These are phyloP conservation scores for Santalum album DNA, from an alignment of 164 flowering plant genomes.

Conservation along the genomic window DNA sequence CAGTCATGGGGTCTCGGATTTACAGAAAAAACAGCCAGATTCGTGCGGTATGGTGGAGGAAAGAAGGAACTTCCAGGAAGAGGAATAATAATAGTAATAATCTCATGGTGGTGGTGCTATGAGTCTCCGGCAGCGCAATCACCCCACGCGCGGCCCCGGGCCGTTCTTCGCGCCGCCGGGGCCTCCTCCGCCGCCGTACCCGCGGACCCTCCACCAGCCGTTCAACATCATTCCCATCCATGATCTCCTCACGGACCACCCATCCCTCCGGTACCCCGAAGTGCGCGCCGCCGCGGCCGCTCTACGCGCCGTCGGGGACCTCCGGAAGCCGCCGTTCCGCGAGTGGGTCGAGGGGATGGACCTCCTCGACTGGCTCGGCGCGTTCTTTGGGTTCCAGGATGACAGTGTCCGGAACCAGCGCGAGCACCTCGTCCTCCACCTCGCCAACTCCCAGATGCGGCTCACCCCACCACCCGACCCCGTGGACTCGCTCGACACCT, in stretches of 20 bases:
- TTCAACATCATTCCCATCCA: conserved; percentile 75
- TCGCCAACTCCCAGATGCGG: conserved; percentile 92
- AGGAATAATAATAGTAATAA: no score
- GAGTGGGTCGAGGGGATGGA: conserved; percentile 42
- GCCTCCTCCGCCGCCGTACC: conserved; percentile 16
- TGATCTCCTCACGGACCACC: conserved; percentile 68
- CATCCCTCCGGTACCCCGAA: conserved; percentile 72
- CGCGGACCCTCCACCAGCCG: conserved; percentile 6
- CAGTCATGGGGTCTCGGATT: no score
- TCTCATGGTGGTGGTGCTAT: background rate
- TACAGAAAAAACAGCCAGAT: no score
- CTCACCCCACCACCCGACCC: conserved; percentile 47
- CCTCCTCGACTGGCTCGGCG: conserved; percentile 86
- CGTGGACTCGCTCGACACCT: conserved; percentile 43
- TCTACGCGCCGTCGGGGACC: conserved; percentile 48
- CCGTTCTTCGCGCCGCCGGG: conserved; percentile 17
- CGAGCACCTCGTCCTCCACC: conserved; percentile 84
- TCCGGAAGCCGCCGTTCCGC: conserved; percentile 51
- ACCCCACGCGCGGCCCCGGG: conserved; percentile 16
- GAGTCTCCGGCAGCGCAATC: conserved; percentile 17
- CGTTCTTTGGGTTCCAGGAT: conserved; percentile 71
- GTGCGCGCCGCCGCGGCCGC: conserved; percentile 84
- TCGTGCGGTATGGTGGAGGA: no score
- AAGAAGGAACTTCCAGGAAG: no score
- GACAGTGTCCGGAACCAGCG: conserved; percentile 85